Percentiles rank a stretch among this genome's conserved stretches.
Evolutionary conservation across 331 rosid genomes (phyloP).

Genomic region (Pyracantha coccinea): DNA sequence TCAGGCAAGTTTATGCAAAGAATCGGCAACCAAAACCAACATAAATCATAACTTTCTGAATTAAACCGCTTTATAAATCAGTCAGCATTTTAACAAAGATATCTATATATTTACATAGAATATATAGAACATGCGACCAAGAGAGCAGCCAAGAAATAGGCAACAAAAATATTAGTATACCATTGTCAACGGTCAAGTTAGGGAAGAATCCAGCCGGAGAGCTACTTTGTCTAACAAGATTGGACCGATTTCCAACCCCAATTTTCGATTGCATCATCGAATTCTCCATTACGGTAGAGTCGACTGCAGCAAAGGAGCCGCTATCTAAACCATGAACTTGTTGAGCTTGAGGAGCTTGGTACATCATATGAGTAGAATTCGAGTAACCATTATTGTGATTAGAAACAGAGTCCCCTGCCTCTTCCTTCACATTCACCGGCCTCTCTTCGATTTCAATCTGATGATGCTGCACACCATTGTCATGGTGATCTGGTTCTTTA

Average conservation of each 20-base stretch:
- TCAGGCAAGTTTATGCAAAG: too few relatives aligned
- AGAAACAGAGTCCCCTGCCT: slow-evolving; percentile 27
- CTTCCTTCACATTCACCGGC: slow-evolving; percentile 46
- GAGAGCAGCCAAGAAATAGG: background rate
- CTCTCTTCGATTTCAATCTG: slow-evolving; percentile 20
- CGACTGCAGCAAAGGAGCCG: slow-evolving; percentile 29
- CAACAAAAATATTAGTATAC: slow-evolving; percentile 23
- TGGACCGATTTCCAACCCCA: slow-evolving; percentile 35
- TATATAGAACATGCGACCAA: too few relatives aligned
- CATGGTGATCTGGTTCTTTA: slow-evolving; percentile 30
- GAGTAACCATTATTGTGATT: slow-evolving; percentile 14
- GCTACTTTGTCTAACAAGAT: slow-evolving; percentile 59
- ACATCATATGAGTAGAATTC: slow-evolving; percentile 28
- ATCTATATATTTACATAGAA: too few relatives aligned
- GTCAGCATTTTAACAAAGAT: background rate
- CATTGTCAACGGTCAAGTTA: slow-evolving; percentile 34
- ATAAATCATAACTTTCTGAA: too few relatives aligned
- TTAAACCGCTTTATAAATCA: background rate
- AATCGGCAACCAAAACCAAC: too few relatives aligned
- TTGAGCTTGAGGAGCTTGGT: slow-evolving; percentile 15
- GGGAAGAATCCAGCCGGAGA: slow-evolving; percentile 66
- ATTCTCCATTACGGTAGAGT: slow-evolving; percentile 14
- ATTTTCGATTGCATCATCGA: slow-evolving; percentile 26
- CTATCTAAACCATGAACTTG: slow-evolving; percentile 29
- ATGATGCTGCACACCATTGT: slow-evolving; percentile 8